These are phyloP conservation scores for Gossypium laxum DNA, from an alignment of 441 rosid species.

Conservation along the genomic window DNA sequence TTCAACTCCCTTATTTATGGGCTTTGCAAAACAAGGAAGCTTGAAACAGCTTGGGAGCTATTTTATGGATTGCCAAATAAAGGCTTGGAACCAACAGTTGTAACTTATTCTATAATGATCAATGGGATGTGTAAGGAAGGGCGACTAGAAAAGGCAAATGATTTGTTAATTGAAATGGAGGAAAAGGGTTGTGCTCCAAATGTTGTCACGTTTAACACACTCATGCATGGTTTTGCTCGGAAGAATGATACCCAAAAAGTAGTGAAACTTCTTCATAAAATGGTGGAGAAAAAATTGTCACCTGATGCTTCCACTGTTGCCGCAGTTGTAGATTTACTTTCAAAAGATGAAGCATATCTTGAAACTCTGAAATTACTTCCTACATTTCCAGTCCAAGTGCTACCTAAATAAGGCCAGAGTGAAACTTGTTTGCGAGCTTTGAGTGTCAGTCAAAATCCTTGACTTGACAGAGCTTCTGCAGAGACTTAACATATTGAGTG, in stretches of 20 bases:
- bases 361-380: slow-evolving; percentile 24
- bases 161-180: slow-evolving; percentile 28
- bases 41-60: slow-evolving; percentile 23
- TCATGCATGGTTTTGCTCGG: slow-evolving; percentile 21
- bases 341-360: slow-evolving; percentile 20
- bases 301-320: slow-evolving; percentile 19
- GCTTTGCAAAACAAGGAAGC: slow-evolving; percentile 17
- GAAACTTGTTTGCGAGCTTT: not conserved
- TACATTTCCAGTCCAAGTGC: slow-evolving; percentile 18
- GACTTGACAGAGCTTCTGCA: not conserved
- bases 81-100: slow-evolving; percentile 22
- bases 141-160: slow-evolving; percentile 23
- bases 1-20: slow-evolving; percentile 24
- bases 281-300: slow-evolving; percentile 24
- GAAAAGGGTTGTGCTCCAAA: slow-evolving; percentile 28
- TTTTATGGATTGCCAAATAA: slow-evolving; percentile 10
- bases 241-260: slow-evolving; percentile 21
- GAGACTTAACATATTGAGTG: not conserved
- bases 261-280: slow-evolving; percentile 27
- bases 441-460: not conserved
- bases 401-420: not conserved
- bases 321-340: slow-evolving; percentile 21
- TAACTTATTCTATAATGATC: slow-evolving; percentile 22
- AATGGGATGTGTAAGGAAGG: slow-evolving; percentile 22
- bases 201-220: slow-evolving; percentile 24